phyloP scores from a whole-genome alignment of 2,329 filamentous ascomycete genomes.

The Calonectria crousiana region DNA sequence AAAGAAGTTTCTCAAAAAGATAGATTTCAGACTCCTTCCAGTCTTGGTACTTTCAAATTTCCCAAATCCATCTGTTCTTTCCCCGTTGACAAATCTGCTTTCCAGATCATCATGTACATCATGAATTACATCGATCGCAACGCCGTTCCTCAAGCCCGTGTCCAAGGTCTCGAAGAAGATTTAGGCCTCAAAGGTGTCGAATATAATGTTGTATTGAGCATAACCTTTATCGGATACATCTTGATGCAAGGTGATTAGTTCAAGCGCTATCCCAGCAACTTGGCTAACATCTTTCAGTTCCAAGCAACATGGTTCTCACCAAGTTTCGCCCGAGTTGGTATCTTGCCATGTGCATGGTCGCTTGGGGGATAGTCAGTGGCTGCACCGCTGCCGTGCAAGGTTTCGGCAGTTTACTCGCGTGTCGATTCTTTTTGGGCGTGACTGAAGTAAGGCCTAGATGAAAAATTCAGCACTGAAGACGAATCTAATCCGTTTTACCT shows the following conservation, averaged over 20 bases:
- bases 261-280: too few species aligned
- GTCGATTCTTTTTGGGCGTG: constrained; percentile 39
- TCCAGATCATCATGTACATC: constrained; percentile 58
- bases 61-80: not conserved
- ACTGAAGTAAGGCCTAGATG: constrained; percentile 23
- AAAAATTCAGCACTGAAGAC: rapidly evolving
- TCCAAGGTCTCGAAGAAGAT: constrained; percentile 59
- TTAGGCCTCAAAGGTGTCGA: constrained; percentile 53
- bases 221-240: constrained; percentile 53
- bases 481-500: not conserved
- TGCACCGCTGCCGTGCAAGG: constrained; percentile 30
- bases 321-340: constrained; percentile 59
- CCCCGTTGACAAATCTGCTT: not conserved
- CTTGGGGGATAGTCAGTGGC: constrained; percentile 43
- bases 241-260: constrained; percentile 44
- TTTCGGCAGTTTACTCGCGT: constrained; percentile 32
- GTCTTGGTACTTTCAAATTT: constrained; percentile 7
- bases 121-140: constrained; percentile 68
- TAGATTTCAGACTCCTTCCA: constrained; percentile 27
- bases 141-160: constrained; percentile 49
- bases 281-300: constrained; percentile 48
- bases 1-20: constrained; percentile 27
- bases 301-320: constrained; percentile 59
- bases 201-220: constrained; percentile 51
- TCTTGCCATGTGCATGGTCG: constrained; percentile 39